phyloP scores from a whole-genome alignment of 805 yeast species.

The Candida nitratophila region DNA sequence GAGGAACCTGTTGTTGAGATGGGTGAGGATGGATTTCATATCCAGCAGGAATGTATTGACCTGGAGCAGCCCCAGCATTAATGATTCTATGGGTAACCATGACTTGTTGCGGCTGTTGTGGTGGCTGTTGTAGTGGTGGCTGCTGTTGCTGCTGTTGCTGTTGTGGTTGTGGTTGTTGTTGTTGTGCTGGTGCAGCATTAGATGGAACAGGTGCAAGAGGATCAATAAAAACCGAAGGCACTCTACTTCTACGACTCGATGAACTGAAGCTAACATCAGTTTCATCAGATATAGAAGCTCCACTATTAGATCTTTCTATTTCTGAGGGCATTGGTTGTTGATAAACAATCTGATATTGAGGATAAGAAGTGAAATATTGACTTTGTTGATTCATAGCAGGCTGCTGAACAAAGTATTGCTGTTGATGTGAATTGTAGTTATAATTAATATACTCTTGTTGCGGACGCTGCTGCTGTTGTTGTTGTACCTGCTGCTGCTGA shows the following conservation, averaged over 20 bases:
- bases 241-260: slow-evolving; percentile 29
- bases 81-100: background rate
- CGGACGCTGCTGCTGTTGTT: slow-evolving; percentile 3
- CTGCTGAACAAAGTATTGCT: background rate
- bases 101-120: background rate
- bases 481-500: background rate
- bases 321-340: background rate
- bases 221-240: slow-evolving; percentile 42
- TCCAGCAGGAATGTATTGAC: no score
- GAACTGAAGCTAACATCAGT: slow-evolving; percentile 20
- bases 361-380: background rate
- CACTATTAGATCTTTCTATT: background rate
- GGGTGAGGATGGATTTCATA: background rate
- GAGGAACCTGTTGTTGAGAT: slow-evolving; percentile 1
- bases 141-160: background rate
- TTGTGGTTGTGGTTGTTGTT: background rate
- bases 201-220: slow-evolving; percentile 38
- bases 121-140: background rate
- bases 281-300: slow-evolving; percentile 13
- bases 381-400: background rate
- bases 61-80: no score
- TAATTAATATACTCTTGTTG: slow-evolving; percentile 4
- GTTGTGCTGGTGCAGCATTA: background rate
- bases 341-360: background rate
- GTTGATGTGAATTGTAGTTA: background rate